phyloP scores from a whole-genome alignment of 306 rosid genomes.

The Prunus kanzakura region DNA sequence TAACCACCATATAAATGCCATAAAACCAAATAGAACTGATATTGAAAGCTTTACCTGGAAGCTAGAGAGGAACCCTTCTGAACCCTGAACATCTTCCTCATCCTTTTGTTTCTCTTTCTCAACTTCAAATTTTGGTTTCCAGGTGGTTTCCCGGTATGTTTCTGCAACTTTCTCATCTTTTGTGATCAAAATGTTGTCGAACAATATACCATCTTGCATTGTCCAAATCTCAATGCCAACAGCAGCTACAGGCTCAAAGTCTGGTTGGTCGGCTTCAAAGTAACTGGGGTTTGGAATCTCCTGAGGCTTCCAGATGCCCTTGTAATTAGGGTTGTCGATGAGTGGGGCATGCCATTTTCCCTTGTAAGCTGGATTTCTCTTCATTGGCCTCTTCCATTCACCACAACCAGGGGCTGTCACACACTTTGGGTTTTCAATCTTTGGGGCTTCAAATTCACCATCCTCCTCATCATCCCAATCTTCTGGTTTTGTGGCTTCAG shows the following conservation, averaged over 20 bases:
- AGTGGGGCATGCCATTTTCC: constrained; percentile 95
- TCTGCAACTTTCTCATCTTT: constrained; percentile 68
- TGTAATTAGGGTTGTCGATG: constrained; percentile 82
- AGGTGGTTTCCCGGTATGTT: constrained; percentile 60
- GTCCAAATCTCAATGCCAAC: constrained; percentile 98
- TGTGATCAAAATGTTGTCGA: constrained; percentile 79
- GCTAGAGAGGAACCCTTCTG: constrained; percentile 57
- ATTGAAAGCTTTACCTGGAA: constrained; percentile 46
- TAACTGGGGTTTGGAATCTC: constrained; percentile 83
- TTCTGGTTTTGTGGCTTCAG: constrained; percentile 85
- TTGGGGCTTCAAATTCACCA: constrained; percentile 91
- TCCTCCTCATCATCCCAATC: constrained; percentile 98
- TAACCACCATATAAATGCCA: not conserved
- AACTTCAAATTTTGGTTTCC: constrained; percentile 80
- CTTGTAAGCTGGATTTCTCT: constrained; percentile 85
- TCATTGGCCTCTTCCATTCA: constrained; percentile 92
- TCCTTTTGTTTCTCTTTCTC: constrained; percentile 86
- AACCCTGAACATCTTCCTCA: constrained; percentile 53
- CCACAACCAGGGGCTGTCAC: constrained; percentile 86
- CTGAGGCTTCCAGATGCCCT: constrained; percentile 91
- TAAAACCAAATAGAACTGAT: not conserved
- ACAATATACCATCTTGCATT: constrained; percentile 91
- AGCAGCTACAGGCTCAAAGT: constrained; percentile 83
- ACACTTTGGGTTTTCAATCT: constrained; percentile 71
- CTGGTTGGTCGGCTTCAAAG: constrained; percentile 70